Evolutionary conservation across 352 stramenopile species (phyloP).

Genomic region (Phytophthora crassamura): DNA sequence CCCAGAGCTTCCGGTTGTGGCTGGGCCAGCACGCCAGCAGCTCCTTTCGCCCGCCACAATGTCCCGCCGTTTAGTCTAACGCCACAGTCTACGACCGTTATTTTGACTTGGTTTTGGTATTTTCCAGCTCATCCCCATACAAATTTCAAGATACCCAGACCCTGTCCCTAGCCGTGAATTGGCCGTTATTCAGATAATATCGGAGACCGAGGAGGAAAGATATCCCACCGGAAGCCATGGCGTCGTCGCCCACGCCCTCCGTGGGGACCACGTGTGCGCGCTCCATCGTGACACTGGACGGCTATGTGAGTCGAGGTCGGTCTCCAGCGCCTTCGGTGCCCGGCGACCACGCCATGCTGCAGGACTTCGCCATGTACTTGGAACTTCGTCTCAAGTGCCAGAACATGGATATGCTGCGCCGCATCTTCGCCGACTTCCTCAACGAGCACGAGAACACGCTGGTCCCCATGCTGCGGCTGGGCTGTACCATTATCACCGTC

Average conservation of each 20-base stretch:
- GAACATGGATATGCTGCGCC: constrained; percentile 59
- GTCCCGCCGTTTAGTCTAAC: background rate
- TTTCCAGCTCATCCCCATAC: too few species aligned
- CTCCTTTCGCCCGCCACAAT: constrained; percentile 1
- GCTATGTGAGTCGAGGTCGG: constrained; percentile 38
- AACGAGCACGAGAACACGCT: constrained; percentile 56
- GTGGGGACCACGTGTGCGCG: background rate
- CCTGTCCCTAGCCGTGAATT: too few species aligned
- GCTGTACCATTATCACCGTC: constrained; percentile 49
- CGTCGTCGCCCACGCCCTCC: background rate
- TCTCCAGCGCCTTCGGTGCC: constrained; percentile 30
- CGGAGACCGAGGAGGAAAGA: too few species aligned
- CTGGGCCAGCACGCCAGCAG: constrained; percentile 19
- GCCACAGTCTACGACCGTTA: background rate
- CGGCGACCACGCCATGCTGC: constrained; percentile 47
- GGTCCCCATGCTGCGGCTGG: constrained; percentile 40
- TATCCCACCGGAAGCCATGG: too few species aligned
- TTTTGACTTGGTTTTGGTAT: background rate
- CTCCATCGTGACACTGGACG: constrained; percentile 42
- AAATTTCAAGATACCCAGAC: too few species aligned
- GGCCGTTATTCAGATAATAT: too few species aligned
- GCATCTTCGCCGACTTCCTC: constrained; percentile 63
- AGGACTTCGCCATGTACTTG: constrained; percentile 63
- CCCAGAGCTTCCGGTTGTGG: constrained; percentile 25
- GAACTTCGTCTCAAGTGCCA: constrained; percentile 53